Percentiles rank a stretch among this genome's conserved stretches.
Conservation (phyloP, 441 rosid genomes). For the Adansonia gregorii region DNA sequence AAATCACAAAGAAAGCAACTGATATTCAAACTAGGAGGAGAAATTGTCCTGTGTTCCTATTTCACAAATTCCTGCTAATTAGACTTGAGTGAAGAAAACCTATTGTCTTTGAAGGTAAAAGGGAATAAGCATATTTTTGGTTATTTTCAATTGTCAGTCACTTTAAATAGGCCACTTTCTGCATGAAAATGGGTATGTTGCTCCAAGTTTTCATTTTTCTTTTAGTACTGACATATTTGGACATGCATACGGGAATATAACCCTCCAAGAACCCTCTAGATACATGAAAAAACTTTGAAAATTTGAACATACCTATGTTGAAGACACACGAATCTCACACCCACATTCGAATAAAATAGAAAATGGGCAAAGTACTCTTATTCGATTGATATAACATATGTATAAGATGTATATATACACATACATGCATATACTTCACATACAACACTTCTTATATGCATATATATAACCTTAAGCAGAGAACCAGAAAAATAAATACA, state of each 20-base stretch:
- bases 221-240: too few relatives aligned
- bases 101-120: background rate
- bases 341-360: background rate
- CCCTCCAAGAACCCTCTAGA: too few relatives aligned
- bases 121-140: background rate
- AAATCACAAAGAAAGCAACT: background rate
- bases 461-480: background rate
- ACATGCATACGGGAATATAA: too few relatives aligned
- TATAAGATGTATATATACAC: background rate
- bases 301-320: too few relatives aligned
- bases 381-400: background rate
- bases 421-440: background rate
- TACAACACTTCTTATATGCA: background rate
- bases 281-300: too few relatives aligned
- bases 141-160: background rate
- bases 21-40: background rate
- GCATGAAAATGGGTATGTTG: background rate
- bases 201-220: too few relatives aligned
- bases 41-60: background rate
- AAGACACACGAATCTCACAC: too few relatives aligned
- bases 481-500: background rate
- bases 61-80: background rate
- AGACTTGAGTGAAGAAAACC: background rate
- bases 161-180: background rate
- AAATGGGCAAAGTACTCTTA: background rate